A percentile compares a stretch with the other conserved stretches of the same genome.
These are phyloP conservation scores for Choanephora cucurbitarum DNA, from an alignment of 371 early-diverging fungal species.

Conservation along the genomic window DNA sequence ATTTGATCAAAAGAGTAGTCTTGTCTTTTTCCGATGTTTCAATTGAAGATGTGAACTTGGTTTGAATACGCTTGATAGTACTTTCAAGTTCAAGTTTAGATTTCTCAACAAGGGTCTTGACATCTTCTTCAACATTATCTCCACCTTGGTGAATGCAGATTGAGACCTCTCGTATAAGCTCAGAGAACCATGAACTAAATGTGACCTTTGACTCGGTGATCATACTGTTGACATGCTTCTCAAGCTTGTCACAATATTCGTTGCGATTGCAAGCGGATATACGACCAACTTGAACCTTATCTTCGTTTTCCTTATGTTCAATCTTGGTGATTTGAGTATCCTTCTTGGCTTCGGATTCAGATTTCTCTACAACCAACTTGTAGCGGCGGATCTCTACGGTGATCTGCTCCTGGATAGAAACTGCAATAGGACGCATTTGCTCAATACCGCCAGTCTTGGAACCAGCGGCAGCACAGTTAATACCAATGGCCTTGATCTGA, in stretches of 20 bases:
- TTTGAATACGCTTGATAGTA: slow-evolving; percentile 20
- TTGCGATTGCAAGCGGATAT: slow-evolving; percentile 21
- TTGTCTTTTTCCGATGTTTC: slow-evolving; percentile 23
- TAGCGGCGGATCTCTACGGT: slow-evolving; percentile 26
- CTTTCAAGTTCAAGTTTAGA: slow-evolving; percentile 19
- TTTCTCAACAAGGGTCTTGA: slow-evolving; percentile 20
- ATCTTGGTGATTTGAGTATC: slow-evolving; percentile 9
- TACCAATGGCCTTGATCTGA: slow-evolving; percentile 31
- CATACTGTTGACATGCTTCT: slow-evolving; percentile 19
- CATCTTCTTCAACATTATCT: slow-evolving; percentile 23
- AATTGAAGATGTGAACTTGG: slow-evolving; percentile 17
- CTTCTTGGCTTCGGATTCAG: slow-evolving; percentile 11
- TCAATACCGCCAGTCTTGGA: slow-evolving; percentile 31
- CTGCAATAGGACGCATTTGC: slow-evolving; percentile 32
- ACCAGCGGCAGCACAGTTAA: slow-evolving; percentile 21
- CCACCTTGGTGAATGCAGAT: slow-evolving; percentile 24
- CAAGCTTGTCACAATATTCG: slow-evolving; percentile 20
- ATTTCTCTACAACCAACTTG: slow-evolving; percentile 16
- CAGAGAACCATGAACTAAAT: slow-evolving; percentile 23
- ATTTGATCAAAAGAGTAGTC: slow-evolving; percentile 18
- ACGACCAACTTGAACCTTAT: slow-evolving; percentile 13
- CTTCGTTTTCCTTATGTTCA: slow-evolving; percentile 24
- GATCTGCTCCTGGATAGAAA: slow-evolving; percentile 27
- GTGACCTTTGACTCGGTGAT: slow-evolving; percentile 24
- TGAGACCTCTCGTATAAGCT: slow-evolving; percentile 24